Evolutionary conservation across 306 rosid species (phyloP), one percentile per base, ranked within the genome.

Genomic region (Hippophae tibetana): DNA sequence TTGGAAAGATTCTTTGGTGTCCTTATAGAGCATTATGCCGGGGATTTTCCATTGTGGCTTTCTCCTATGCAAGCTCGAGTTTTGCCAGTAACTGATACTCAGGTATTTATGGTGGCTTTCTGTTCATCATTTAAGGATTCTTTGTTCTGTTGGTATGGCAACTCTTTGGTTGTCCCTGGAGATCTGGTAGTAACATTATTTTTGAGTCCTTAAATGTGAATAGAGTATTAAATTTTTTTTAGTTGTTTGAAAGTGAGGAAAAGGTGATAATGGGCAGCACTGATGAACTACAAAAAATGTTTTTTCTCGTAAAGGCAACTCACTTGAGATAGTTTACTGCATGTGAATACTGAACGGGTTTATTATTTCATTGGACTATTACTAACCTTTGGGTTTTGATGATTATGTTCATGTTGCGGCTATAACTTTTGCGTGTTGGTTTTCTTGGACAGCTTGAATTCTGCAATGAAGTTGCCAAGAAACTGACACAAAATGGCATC

Each of bases 31-130:
- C 88, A 92, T 69, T 92, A 85, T 79, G 96, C 96, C 14, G 95
- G 99, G 48, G 96, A 92, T 67, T 92, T 92, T 66, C 99, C 99
- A 38, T 72, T 92, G 60, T 92, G 96, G 99, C 96, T 92, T 64
- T 85, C 99, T 51, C 99, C 99, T 49, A 47, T 84, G 51, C 99
- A 92, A 68, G 96, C 86, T 63, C 92, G 95, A 62, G 77, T 92
- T 66, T 69, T 92, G 71, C 98, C 98, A 23, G 96, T 92, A 42
- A 85, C 96, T 1, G 98, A 92, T 53, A 44, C 76, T 53, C 98
- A 92, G 98, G 98, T 92, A 82, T 27, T 56, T 42, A 61, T 3
- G 7, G n/a, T 7, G 3, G 2, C 61, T 60, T 12, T 5, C 40
- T 50, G 61, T 58, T 57, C 3, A 62, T 45, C 57, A 61, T 13